Conservation (phyloP, 768 basidiomycete genomes). For the Inosperma sp. region DNA sequence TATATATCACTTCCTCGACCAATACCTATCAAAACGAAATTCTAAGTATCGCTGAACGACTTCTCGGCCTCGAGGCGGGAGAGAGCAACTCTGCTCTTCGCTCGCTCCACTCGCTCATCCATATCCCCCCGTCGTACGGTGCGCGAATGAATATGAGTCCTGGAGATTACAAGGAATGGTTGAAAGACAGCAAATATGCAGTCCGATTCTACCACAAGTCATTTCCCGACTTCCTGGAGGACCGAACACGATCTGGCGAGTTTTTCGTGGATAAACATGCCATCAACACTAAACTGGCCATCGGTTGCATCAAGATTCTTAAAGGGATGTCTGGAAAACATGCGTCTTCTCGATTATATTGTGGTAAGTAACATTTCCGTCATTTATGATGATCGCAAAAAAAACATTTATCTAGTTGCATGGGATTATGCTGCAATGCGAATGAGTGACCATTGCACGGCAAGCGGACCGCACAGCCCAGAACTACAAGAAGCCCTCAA, state of each 20-base stretch:
- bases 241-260: neutral
- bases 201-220: conserved; percentile 6
- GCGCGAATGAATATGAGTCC: too few relatives aligned
- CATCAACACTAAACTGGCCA: conserved; percentile 1
- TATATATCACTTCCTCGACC: neutral
- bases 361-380: neutral
- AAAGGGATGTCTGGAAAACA: neutral
- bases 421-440: conserved; percentile 4
- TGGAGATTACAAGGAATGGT: neutral
- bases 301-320: neutral
- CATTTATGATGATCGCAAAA: neutral
- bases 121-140: conserved; percentile 1
- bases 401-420: neutral
- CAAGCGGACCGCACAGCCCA: too few relatives aligned
- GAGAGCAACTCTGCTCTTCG: neutral
- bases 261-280: neutral
- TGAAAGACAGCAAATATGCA: neutral
- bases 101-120: conserved; percentile 1
- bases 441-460: neutral
- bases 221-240: neutral
- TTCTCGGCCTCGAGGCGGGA: neutral
- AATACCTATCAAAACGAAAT: neutral
- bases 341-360: neutral
- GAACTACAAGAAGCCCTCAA: neutral
- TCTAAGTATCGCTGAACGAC: neutral